Conservation (phyloP, 2,329 filamentous ascomycete genomes). For the Graphiopsis chlorocephala region DNA sequence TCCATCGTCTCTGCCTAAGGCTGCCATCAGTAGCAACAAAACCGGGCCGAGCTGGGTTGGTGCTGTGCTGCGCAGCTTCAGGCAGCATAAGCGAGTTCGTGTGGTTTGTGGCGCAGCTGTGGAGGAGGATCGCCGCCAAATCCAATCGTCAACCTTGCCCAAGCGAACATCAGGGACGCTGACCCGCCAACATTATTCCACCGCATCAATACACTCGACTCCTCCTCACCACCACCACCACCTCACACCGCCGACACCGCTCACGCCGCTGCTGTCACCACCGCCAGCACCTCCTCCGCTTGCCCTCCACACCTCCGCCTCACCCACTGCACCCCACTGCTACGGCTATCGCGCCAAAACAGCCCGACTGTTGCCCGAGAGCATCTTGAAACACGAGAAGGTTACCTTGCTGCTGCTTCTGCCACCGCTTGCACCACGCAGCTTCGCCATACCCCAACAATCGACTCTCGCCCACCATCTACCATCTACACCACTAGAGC, state of each 20-base stretch:
- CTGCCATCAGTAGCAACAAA: neutral
- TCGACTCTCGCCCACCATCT: neutral
- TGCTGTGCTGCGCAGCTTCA: neutral
- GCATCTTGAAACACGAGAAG: slow-evolving; percentile 11
- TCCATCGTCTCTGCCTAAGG: neutral
- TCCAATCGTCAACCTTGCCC: neutral
- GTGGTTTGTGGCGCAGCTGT: slow-evolving; percentile 1
- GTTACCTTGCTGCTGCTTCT: neutral
- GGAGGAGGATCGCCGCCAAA: slow-evolving; percentile 3
- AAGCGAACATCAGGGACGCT: slow-evolving; percentile 1
- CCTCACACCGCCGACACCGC: neutral
- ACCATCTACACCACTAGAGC: neutral
- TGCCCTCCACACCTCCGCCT: slow-evolving; percentile 16
- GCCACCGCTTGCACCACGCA: neutral
- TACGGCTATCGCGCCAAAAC: slow-evolving; percentile 7
- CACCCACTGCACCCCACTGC: neutral
- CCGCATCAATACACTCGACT: neutral
- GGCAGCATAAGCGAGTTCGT: neutral
- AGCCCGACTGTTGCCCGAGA: slow-evolving; percentile 7
- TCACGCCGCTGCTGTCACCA: neutral
- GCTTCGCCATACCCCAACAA: neutral
- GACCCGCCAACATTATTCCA: slow-evolving; percentile 3
- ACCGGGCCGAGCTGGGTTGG: neutral
- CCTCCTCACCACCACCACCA: neutral
- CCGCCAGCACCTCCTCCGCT: neutral